These are phyloP conservation scores for Ustilago cynodontis DNA, from an alignment of 1,284 basidiomycete genomes.

Conservation along the genomic window DNA sequence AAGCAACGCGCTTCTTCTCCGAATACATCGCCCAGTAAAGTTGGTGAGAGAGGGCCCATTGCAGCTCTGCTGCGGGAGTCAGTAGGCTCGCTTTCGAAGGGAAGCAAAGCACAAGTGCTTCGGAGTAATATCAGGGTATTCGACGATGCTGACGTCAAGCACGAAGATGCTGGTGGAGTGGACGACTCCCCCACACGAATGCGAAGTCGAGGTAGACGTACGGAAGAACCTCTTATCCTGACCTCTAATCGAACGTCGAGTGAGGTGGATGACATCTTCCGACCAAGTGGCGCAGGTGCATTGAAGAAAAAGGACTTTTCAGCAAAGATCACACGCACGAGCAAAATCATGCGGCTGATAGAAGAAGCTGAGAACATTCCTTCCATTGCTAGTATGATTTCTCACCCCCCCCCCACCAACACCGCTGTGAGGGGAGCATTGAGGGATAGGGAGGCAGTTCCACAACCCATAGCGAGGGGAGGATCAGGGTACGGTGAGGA, in stretches of 20 bases:
- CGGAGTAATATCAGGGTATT: constrained; percentile 15
- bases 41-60: constrained; percentile 5
- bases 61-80: constrained; percentile 19
- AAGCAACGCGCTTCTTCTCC: background rate
- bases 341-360: constrained; percentile 52
- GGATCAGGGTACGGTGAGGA: background rate
- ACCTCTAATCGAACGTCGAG: background rate
- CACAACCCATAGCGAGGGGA: background rate
- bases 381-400: constrained; percentile 15
- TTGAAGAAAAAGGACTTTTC: constrained; percentile 33
- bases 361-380: constrained; percentile 43
- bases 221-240: background rate
- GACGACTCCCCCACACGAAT: constrained; percentile 27
- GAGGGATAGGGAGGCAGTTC: background rate
- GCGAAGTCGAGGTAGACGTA: background rate
- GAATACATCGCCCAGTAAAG: constrained; percentile 10
- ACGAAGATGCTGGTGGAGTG: background rate
- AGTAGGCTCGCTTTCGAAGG: constrained; percentile 18
- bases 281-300: background rate
- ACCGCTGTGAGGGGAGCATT: background rate
- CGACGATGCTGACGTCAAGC: constrained; percentile 12
- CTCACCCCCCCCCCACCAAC: background rate
- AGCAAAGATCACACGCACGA: constrained; percentile 31
- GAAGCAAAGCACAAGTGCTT: constrained; percentile 12
- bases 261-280: constrained; percentile 24